These are phyloP conservation scores for Scleromitrula shiraiana DNA, from an alignment of 2,329 filamentous ascomycete species.

Conservation along the genomic window DNA sequence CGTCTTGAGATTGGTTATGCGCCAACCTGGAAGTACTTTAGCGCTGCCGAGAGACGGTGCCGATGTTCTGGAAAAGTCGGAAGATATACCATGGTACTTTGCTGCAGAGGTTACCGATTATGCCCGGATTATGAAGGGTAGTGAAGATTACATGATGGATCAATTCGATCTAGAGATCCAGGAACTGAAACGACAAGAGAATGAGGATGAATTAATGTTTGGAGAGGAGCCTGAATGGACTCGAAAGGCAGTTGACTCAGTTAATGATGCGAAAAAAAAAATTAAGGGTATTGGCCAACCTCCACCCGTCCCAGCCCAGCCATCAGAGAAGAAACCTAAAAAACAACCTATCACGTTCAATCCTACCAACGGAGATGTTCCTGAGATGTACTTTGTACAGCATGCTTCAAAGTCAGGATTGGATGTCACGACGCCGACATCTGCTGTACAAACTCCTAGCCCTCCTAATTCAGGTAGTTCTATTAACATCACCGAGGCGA, in stretches of 20 bases:
- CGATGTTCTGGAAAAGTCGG: slow-evolving; percentile 58
- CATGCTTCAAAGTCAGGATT: slow-evolving; percentile 39
- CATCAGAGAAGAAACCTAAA: slow-evolving; percentile 39
- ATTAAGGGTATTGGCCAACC: slow-evolving; percentile 59
- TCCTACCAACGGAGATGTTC: slow-evolving; percentile 36
- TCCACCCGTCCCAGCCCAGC: slow-evolving; percentile 44
- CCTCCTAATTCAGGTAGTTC: not conserved
- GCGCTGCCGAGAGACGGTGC: slow-evolving; percentile 76
- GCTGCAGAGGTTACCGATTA: slow-evolving; percentile 92
- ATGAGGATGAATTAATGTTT: slow-evolving; percentile 86
- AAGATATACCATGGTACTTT: slow-evolving; percentile 91
- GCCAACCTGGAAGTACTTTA: slow-evolving; percentile 72
- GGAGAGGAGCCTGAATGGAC: slow-evolving; percentile 92
- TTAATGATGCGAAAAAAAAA: slow-evolving; percentile 70
- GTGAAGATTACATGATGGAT: slow-evolving; percentile 73
- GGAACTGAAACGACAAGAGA: slow-evolving; percentile 66
- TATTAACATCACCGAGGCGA: not conserved
- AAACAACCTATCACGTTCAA: slow-evolving; percentile 43
- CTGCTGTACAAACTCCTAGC: not conserved
- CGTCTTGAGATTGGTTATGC: slow-evolving; percentile 76
- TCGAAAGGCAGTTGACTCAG: slow-evolving; percentile 67
- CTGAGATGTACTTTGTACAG: slow-evolving; percentile 43
- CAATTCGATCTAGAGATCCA: slow-evolving; percentile 76
- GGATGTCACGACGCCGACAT: slow-evolving; percentile 24
- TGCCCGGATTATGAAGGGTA: slow-evolving; percentile 90